Evolutionary conservation across 1,284 basidiomycete species (phyloP).

Genomic region (Fomitopsis pinicola): DNA sequence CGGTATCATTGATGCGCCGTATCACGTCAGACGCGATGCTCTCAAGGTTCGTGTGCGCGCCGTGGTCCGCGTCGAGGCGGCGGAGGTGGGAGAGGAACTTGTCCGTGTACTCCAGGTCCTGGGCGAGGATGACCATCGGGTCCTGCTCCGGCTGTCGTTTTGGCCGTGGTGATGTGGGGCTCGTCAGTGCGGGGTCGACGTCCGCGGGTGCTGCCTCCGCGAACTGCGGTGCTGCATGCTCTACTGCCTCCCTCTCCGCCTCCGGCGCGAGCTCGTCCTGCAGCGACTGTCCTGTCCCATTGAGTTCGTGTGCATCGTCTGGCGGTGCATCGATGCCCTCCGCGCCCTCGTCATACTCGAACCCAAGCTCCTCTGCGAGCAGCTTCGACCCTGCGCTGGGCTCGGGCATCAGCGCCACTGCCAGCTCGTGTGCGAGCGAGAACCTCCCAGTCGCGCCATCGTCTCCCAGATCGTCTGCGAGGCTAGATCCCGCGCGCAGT

Average conservation of each 20-base stretch:
- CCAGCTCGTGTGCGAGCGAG: conserved; percentile 79
- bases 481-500: conserved; percentile 33
- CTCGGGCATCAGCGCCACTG: conserved; percentile 78
- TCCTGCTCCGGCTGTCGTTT: conserved; percentile 48
- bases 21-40: conserved; percentile 72
- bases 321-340: conserved; percentile 66
- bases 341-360: conserved; percentile 81
- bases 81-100: conserved; percentile 69
- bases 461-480: conserved; percentile 34
- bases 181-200: conserved; percentile 44
- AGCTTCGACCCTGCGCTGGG: conserved; percentile 69
- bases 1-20: conserved; percentile 67
- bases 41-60: conserved; percentile 55
- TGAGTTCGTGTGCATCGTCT: conserved; percentile 12
- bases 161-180: conserved; percentile 29
- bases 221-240: conserved; percentile 14
- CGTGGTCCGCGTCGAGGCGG: conserved; percentile 54
- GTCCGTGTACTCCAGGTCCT: conserved; percentile 72
- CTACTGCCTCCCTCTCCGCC: conserved; percentile 3
- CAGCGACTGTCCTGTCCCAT: conserved; percentile 4
- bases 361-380: conserved; percentile 79
- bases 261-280: conserved; percentile 22
- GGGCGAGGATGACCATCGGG: conserved; percentile 65
- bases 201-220: conserved; percentile 27
- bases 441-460: conserved; percentile 46